phyloP scores from a whole-genome alignment of 306 rosid species.

The Morella rubra region DNA sequence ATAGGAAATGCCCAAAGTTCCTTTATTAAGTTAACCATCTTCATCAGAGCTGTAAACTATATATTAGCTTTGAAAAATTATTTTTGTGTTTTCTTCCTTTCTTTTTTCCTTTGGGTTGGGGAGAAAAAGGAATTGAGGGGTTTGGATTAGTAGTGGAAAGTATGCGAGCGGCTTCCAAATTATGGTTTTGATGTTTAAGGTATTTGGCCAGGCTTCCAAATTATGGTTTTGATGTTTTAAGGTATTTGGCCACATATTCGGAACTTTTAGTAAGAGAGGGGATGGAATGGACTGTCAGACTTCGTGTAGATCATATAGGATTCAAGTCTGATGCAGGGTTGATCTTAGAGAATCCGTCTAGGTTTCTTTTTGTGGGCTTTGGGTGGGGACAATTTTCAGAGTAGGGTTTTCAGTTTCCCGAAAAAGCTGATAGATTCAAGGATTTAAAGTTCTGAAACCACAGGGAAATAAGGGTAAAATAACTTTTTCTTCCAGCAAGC shows the following conservation, averaged over 20 bases:
- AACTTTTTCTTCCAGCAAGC: neutral
- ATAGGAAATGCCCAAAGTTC: neutral
- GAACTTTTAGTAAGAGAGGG: neutral
- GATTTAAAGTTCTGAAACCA: neutral
- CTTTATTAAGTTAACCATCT: too few species aligned
- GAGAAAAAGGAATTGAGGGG: neutral
- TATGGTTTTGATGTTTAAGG: neutral
- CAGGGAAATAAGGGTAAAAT: neutral
- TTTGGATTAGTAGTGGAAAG: neutral
- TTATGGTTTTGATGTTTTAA: too few species aligned
- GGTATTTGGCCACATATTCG: neutral
- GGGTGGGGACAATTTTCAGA: neutral
- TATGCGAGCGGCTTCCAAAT: neutral
- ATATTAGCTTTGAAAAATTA: too few species aligned
- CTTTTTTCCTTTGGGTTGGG: neutral
- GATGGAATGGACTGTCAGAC: neutral
- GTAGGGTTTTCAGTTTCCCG: neutral
- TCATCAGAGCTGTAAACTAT: too few species aligned
- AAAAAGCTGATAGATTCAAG: neutral
- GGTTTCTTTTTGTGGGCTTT: neutral
- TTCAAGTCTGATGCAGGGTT: neutral
- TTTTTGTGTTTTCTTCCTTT: neutral
- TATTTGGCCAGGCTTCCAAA: neutral
- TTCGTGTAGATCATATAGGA: neutral
- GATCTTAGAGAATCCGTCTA: neutral